Conservation (phyloP, 1,284 basidiomycete genomes). For the Mycosarcoma mackinlayi region DNA sequence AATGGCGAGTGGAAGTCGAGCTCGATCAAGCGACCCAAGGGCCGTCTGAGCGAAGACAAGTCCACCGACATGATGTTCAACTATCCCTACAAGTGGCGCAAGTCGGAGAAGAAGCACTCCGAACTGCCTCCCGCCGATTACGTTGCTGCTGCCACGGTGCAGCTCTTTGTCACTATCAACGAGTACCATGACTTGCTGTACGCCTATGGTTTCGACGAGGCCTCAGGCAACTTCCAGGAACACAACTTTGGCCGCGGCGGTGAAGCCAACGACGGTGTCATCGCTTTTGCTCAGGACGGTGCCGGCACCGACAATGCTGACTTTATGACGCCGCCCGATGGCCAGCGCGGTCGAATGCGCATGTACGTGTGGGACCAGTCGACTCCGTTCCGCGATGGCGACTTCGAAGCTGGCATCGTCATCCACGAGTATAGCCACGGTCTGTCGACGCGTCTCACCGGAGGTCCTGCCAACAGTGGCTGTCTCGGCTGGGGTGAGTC, state of each 20-base stretch:
- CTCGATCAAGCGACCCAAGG: slow-evolving; percentile 46
- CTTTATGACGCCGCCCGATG: slow-evolving; percentile 72
- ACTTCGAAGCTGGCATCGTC: slow-evolving; percentile 76
- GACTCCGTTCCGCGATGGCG: slow-evolving; percentile 87
- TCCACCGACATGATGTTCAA: slow-evolving; percentile 55
- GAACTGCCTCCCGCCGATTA: slow-evolving; percentile 51
- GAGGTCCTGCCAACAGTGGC: slow-evolving; percentile 89
- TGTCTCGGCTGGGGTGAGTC: slow-evolving; percentile 90
- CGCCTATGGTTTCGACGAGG: slow-evolving; percentile 84
- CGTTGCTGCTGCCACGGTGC: slow-evolving; percentile 45
- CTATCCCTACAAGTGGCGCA: slow-evolving; percentile 61
- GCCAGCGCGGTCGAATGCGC: slow-evolving; percentile 85
- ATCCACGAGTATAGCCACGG: slow-evolving; percentile 76
- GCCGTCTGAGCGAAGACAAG: slow-evolving; percentile 37
- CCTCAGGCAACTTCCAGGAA: slow-evolving; percentile 95
- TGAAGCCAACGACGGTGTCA: slow-evolving; percentile 85
- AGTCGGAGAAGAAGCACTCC: slow-evolving; percentile 52
- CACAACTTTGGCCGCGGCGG: slow-evolving; percentile 93
- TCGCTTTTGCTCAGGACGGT: slow-evolving; percentile 93
- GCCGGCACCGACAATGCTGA: slow-evolving; percentile 76
- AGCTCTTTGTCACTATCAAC: slow-evolving; percentile 61
- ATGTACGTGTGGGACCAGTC: slow-evolving; percentile 86
- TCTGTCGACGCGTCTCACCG: slow-evolving; percentile 89
- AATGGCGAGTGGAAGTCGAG: slow-evolving; percentile 49
- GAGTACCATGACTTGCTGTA: slow-evolving; percentile 59